Base-by-base conservation (phyloP, 2,329 filamentous ascomycete genomes). In the Penicillium expansum region DNA sequence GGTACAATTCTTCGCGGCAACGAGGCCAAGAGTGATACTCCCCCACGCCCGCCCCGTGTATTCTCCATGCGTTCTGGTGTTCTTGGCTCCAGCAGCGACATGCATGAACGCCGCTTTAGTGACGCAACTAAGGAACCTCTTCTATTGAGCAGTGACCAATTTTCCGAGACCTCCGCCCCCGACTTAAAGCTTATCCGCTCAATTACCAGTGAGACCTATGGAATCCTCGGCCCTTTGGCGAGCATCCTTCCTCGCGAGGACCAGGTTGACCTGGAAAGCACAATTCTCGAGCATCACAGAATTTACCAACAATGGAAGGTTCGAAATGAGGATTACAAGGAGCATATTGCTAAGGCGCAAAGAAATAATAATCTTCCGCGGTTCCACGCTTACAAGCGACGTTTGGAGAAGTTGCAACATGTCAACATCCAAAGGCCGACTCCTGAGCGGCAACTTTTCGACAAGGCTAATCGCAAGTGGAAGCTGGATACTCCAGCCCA, bases 1-100 rank as follows among this genome's bases (percentile, higher is more conserved):
- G 74, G 69, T 24, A 62, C 72, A 30, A 62, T 78, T n/a, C 68
- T 78, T 41, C 74, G 75, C 11, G 69, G 47, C 61, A 63, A 52
- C 56, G 63, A 3, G 65, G 72, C 44, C 52, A 55, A 16, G 42
- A 53, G 5, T 24, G 33, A 18, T 30, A 37, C n/a, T 29, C 39
- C 45, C 48, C 24, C 27, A 29, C 27, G 22, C 27, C 32, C 24
- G 11, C 22, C 29, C 32, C 48, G 6, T 14, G 22, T 32, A 41
- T 59, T n/a, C 13, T 51, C 53, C 14, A 42, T 50, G 5, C 49
- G 9, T 7, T 52, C 52, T 29, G 63, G 63, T 33, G 42, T 61
- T 38, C 58, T 66, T 24, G 57, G 60, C 18, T 22, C 41, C 16
- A 2, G 14, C 1, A 1, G 1, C 22, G 22, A n/a, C 22, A 43